Evolutionary conservation across 345 rosid genomes (phyloP), one percentile per base, ranked within the genome.

Genomic region (Eucalyptus erythrocorys): DNA sequence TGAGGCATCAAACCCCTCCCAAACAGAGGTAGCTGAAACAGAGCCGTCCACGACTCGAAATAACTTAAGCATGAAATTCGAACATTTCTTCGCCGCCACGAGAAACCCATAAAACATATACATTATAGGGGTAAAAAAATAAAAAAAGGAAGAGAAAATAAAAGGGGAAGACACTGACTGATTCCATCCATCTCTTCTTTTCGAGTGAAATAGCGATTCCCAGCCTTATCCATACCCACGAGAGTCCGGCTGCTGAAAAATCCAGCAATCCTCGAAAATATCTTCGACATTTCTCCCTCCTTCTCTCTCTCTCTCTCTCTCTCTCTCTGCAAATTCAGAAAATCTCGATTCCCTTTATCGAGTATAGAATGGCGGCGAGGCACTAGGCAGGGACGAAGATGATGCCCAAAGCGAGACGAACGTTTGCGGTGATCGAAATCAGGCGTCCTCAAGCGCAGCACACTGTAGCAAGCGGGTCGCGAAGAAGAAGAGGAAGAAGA

Each of bases 171-270:
- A 87, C 92, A 92, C 98, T 93, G 93, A 96, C 98, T 88, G 89
- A 95, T 87, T 85, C 99, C 98, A 90, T 97, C 99, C 80, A 96
- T 93, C 96, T 94, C 95, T 91, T 97, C 98, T 45, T 68, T 91
- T 90, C 95, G 92, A 87, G 98, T 85, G 92, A 97, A 97, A 90
- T 98, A 98, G 30, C 94, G 94, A 88, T 96, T 98, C 87, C 99
- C 99, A 26, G 94, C 91, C 89, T 94, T 93, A 92, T 96, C 99
- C 61, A 87, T 86, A 66, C 99, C 99, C 64, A 89, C 93, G 27
- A 90, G 88, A 64, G 89, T 91, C 76, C 93, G 94, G 92, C 89
- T 92, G 81, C 90, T 93, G 92, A 96, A 95, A 88, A 92, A 93
- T 90, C 97, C 98, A 64, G 95, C 92, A 85, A 97, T 90, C 90